Evolutionary conservation across 202 grass and related monocot species (phyloP), one percentile per base, ranked within the genome.

Genomic region (Eragrostis tef): DNA sequence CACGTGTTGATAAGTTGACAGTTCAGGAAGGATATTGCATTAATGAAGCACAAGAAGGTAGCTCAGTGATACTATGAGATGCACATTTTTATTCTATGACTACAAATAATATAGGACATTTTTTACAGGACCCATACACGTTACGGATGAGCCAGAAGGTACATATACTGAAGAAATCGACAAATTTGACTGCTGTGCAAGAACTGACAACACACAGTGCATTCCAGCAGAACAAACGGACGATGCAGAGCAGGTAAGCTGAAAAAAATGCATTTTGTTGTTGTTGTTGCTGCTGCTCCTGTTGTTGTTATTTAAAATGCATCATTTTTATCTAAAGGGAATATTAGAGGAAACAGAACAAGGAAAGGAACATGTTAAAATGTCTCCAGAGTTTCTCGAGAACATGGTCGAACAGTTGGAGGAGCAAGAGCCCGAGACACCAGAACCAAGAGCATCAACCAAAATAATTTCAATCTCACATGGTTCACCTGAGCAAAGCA

Each of bases 1-100:
- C 50, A 87, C 57, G 41, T 67, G 74, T 71, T 75, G 52, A 83
- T 79, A 70, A 74, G 50, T 54, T 74, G 8, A 34, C 20, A 64
- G 79, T 67, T 80, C 51, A 65, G 17, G 79, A 89, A 31, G 73
- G 51, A 78, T 73, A 47, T 86, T 74, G 41, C 79, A 80, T 43
- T 47, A 65, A 85, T 71, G 85, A 91, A 87, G 42, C 71, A 64
- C 67, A 44, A 56, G 50, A 91, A 94, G 90, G 94, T 98, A 89
- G 79, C 67, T 87, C 34, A 51, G 5, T 50, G 19, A 67, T 79
- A 20, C 84, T 67, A 27, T 68, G 46, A 63, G 21, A 43, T 68
- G 43, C 51, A 57, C 50, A 39, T 39, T 61, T 82, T 50, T 42
- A 26, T 61, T 70, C 25, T 34, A 61, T 45, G 6, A 41, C 75